Conservation (phyloP, 1,284 basidiomycete species). For the Cutaneotrichosporon curvatum region DNA sequence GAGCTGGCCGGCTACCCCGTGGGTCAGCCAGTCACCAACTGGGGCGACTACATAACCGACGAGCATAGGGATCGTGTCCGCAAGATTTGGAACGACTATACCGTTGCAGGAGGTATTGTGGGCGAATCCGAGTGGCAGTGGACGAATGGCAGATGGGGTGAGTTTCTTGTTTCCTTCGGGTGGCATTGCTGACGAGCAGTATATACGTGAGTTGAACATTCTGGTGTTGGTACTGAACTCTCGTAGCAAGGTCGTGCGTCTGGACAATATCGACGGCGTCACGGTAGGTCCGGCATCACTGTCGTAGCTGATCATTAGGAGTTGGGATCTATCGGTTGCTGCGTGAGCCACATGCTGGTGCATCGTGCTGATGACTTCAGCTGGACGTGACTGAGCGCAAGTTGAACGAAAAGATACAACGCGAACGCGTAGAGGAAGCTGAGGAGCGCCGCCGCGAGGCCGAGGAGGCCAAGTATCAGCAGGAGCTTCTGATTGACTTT, state of each 20-base stretch:
- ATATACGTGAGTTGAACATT: no score
- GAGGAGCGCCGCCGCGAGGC: conserved; percentile 40
- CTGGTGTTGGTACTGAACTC: conserved; percentile 1
- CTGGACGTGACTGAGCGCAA: conserved; percentile 42
- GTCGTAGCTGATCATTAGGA: conserved; percentile 4
- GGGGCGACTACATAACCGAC: conserved; percentile 28
- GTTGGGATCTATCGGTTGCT: conserved; percentile 35
- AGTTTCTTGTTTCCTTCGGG: background rate
- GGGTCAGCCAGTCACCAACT: conserved; percentile 20
- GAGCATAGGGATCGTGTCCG: conserved; percentile 15
- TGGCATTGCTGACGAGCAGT: background rate
- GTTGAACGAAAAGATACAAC: conserved; percentile 36
- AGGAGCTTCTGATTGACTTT: conserved; percentile 45
- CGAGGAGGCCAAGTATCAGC: conserved; percentile 41
- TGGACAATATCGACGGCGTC: conserved; percentile 25
- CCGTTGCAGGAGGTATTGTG: conserved; percentile 8
- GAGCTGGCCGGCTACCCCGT: conserved; percentile 28
- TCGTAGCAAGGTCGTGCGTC: conserved; percentile 27
- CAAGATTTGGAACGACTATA: conserved; percentile 21
- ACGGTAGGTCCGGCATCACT: conserved; percentile 26
- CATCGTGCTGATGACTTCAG: conserved; percentile 33
- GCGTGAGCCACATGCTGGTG: conserved; percentile 29
- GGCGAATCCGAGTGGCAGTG: conserved; percentile 27
- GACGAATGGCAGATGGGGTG: conserved; percentile 28
- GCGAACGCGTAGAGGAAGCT: conserved; percentile 35